phyloP scores from a whole-genome alignment of 352 stramenopile species.

The Globisporangium paddicum region DNA sequence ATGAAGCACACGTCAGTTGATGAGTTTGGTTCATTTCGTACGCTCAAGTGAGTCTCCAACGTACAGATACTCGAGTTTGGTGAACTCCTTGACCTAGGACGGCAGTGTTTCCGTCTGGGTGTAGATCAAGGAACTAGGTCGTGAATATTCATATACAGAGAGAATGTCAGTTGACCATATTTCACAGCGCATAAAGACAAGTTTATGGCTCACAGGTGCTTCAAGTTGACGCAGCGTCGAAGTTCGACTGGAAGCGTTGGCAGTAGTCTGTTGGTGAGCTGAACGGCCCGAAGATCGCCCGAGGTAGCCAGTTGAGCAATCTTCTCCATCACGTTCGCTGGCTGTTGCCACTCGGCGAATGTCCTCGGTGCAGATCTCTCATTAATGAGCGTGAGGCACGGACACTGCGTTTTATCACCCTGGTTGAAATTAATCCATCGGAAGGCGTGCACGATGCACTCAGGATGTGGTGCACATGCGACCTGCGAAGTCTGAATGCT shows the following conservation, averaged over 20 bases:
- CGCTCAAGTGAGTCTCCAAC: too few relatives aligned
- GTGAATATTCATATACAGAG: not conserved
- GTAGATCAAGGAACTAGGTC: not conserved
- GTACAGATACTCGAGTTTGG: not conserved
- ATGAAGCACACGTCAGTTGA: too few relatives aligned
- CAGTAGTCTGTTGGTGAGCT: constrained; percentile 26
- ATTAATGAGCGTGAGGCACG: constrained; percentile 28
- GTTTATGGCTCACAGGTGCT: constrained; percentile 30
- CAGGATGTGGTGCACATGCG: constrained; percentile 5
- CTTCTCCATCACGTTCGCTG: constrained; percentile 10
- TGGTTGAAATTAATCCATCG: not conserved
- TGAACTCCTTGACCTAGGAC: not conserved
- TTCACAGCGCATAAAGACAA: too few relatives aligned
- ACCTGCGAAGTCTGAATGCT: not conserved
- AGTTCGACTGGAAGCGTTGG: constrained; percentile 16
- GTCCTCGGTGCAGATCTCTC: constrained; percentile 5
- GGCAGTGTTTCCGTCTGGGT: not conserved
- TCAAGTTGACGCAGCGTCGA: constrained; percentile 15
- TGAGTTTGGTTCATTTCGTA: too few relatives aligned
- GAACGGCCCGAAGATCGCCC: constrained; percentile 21
- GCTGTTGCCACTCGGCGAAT: constrained; percentile 19
- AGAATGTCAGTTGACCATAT: not conserved
- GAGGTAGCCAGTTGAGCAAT: constrained; percentile 19
- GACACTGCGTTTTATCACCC: constrained; percentile 15
- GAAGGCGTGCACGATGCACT: constrained; percentile 7